Base-by-base conservation (phyloP, 2,329 filamentous ascomycete genomes). In the Talaromyces sp. region DNA sequence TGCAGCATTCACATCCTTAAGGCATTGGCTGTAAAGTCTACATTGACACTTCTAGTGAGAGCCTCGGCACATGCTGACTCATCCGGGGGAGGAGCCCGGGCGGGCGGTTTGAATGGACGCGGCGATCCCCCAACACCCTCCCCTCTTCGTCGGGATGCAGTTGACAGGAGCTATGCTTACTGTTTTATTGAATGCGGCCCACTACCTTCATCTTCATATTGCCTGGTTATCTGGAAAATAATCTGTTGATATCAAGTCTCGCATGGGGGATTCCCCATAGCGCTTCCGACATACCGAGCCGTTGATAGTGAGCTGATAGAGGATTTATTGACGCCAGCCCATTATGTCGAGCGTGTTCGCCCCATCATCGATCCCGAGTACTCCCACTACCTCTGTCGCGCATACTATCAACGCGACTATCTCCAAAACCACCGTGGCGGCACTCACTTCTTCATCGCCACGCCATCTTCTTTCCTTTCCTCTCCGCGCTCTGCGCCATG, bases 381-480 rank as follows among this genome's bases (percentile, higher is more conserved):
- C 61, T 17, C 51, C 66, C 30, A 54, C 59, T 49, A 54, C 56
- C 24, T 46, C 65, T 13, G 43, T 65, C 2, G 42, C 56, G 3
- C 59, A 65, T 24, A 53, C 57, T 11, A 46, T 68, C 9, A 65
- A 56, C 20, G 56, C 62, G n/a, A 58, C 62, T 17, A 51, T 61
- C 10, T 59, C 60, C 43, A 14, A 43, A 14, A 48, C 59, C 20
- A 40, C 64, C 40, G 44, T 53, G 39, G 42, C 42, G 27, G 66
- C 65, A 36, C 49, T 66, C 27, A 42, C 65, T 20, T 61, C 68
- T 11, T 61, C 65, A 16, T 66, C 66, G 17, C 57, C 66, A 10
- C 66, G 66, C 50, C 67, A 71, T 20, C 51, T 75, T 16, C 57
- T 75, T 33, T 65, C 67, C 22, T 60, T 70, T 44, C 72, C 73